Evolutionary conservation across 192 early-diverging fungal genomes (phyloP).

Genomic region (Coemansia sp.): DNA sequence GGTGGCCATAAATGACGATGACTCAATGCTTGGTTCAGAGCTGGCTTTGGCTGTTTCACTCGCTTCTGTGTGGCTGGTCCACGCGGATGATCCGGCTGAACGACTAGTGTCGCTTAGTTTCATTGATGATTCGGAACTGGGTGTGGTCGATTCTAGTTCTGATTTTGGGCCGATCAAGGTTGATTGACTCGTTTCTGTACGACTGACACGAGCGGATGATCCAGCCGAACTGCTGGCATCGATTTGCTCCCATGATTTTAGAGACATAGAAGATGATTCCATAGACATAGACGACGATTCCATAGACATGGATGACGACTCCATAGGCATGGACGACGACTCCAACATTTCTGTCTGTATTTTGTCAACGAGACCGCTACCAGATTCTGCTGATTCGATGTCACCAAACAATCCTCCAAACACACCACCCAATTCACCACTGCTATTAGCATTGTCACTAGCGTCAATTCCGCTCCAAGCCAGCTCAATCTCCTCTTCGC

Average conservation of each 20-base stretch:
- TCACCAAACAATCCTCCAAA: background rate
- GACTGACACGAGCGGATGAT: background rate
- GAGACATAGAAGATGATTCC: background rate
- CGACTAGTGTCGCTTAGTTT: background rate
- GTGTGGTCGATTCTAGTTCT: background rate
- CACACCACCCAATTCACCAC: background rate
- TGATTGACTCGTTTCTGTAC: background rate
- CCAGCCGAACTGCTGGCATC: background rate
- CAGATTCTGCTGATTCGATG: background rate
- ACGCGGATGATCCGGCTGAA: background rate
- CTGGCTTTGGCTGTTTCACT: background rate
- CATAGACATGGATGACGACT: background rate
- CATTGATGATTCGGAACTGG: background rate
- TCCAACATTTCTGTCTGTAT: background rate
- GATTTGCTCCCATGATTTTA: background rate
- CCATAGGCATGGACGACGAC: background rate
- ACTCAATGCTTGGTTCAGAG: background rate
- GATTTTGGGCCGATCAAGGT: background rate
- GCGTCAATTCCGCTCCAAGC: background rate
- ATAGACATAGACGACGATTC: background rate
- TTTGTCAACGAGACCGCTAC: background rate
- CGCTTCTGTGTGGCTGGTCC: background rate
- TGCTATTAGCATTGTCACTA: background rate
- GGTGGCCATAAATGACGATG: background rate
- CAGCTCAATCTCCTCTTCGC: background rate